A percentile compares a stretch with the other conserved stretches of the same genome.
phyloP scores from a whole-genome alignment of 176 grass and related monocot species.

The Luzula sylvatica region DNA sequence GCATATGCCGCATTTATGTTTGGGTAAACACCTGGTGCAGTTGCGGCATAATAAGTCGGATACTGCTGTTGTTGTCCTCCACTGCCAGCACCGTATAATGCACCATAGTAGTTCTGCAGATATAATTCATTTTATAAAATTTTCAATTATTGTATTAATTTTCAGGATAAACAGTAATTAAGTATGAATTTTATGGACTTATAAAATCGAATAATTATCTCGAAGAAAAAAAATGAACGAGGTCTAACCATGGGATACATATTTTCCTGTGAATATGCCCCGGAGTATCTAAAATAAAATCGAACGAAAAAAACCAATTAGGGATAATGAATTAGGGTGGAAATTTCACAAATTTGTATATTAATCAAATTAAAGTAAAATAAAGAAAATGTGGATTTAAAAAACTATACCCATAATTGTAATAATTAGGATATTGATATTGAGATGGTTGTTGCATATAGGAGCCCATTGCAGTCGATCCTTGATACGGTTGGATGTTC shows the following conservation, averaged over 20 bases:
- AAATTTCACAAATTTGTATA: not conserved
- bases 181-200: too few species aligned
- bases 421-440: conserved; percentile 32
- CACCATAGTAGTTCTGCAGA: conserved; percentile 18
- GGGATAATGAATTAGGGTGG: too few species aligned
- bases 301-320: not conserved
- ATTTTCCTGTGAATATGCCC: conserved; percentile 35
- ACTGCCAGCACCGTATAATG: conserved; percentile 3
- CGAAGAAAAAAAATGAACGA: not conserved
- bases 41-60: conserved; percentile 9
- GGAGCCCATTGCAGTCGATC: conserved; percentile 16
- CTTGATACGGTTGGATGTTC: conserved; percentile 22
- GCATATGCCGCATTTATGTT: conserved; percentile 14
- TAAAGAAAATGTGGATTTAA: not conserved
- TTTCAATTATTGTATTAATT: not conserved
- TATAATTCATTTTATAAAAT: not conserved
- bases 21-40: conserved; percentile 13
- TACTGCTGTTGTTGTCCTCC: conserved; percentile 17
- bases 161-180: not conserved
- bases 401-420: conserved; percentile 32
- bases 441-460: conserved; percentile 35
- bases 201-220: not conserved
- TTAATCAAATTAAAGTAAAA: conserved; percentile 8
- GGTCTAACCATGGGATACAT: conserved; percentile 40
- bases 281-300: conserved; percentile 25